Percentiles rank a stretch among this genome's conserved stretches.
Evolutionary conservation across 2,329 filamentous ascomycete species (phyloP).

Genomic region (Fusarium annulatum): DNA sequence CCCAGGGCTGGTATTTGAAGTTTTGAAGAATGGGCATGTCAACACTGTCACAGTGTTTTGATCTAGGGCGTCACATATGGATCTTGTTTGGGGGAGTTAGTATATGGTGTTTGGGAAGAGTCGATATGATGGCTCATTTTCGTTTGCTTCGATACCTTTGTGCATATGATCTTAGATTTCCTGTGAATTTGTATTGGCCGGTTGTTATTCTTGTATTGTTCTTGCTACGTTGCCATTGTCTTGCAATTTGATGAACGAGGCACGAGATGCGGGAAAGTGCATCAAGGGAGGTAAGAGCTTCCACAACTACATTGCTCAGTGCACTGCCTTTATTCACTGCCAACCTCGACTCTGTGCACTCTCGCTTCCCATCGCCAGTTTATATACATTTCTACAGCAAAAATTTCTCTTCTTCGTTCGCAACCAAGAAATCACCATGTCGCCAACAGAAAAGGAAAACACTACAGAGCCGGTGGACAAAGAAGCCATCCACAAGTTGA

Average conservation of each 20-base stretch:
- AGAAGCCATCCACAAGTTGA: background rate
- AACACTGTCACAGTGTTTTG: conserved; percentile 91
- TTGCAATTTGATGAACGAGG: background rate
- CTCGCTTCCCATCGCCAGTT: background rate
- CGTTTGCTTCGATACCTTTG: conserved; percentile 16
- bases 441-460: background rate
- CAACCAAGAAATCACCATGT: background rate
- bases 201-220: background rate
- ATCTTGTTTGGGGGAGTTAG: conserved; percentile 19
- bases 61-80: background rate
- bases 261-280: background rate
- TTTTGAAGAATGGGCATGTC: conserved; percentile 90
- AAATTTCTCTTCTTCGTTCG: background rate
- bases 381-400: background rate
- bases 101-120: conserved; percentile 29
- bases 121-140: background rate
- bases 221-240: background rate
- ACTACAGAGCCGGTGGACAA: background rate
- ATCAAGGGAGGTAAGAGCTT: background rate
- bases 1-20: conserved; percentile 93
- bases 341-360: background rate
- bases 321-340: background rate
- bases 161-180: conserved; percentile 4
- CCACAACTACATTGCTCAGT: background rate
- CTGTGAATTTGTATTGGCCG: background rate